Percentiles rank a stretch among this genome's conserved stretches.
Evolutionary conservation across 2,329 filamentous ascomycete species (phyloP).

Genomic region (Sodiomyces alkalinus): DNA sequence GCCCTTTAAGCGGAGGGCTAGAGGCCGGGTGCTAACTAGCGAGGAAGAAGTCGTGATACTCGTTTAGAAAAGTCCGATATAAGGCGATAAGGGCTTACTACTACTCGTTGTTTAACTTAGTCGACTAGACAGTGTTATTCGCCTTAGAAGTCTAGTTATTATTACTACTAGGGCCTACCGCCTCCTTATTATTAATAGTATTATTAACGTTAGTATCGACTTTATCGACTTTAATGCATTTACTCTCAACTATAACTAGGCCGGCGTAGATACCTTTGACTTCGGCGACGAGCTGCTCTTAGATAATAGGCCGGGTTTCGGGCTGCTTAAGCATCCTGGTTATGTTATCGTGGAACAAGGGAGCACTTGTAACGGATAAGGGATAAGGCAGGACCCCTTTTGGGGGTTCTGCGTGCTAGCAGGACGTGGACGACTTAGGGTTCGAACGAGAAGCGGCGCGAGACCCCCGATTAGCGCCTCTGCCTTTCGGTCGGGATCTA

Average conservation of each 20-base stretch:
- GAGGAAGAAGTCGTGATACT: conserved; percentile 76
- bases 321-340: conserved; percentile 27
- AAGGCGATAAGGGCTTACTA: conserved; percentile 75
- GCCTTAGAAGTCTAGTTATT: too few species aligned
- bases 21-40: conserved; percentile 77
- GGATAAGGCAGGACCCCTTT: too few species aligned
- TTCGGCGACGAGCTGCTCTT: conserved; percentile 66
- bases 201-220: too few species aligned
- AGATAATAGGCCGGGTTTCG: conserved; percentile 53
- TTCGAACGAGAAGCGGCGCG: too few species aligned
- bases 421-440: too few species aligned
- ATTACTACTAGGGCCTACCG: too few species aligned
- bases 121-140: too few species aligned
- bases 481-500: too few species aligned
- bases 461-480: too few species aligned
- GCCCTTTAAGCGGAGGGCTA: conserved; percentile 44
- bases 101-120: conserved; percentile 50
- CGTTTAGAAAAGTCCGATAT: conserved; percentile 66
- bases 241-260: conserved; percentile 71
- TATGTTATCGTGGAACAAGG: neutral
- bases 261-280: conserved; percentile 75
- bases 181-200: too few species aligned
- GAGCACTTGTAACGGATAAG: too few species aligned
- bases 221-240: conserved; percentile 69
- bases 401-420: too few species aligned